A percentile compares a stretch with the other conserved stretches of the same genome.
These are phyloP conservation scores for Byssothecium circinans DNA, from an alignment of 2,329 filamentous ascomycete species.

Conservation along the genomic window DNA sequence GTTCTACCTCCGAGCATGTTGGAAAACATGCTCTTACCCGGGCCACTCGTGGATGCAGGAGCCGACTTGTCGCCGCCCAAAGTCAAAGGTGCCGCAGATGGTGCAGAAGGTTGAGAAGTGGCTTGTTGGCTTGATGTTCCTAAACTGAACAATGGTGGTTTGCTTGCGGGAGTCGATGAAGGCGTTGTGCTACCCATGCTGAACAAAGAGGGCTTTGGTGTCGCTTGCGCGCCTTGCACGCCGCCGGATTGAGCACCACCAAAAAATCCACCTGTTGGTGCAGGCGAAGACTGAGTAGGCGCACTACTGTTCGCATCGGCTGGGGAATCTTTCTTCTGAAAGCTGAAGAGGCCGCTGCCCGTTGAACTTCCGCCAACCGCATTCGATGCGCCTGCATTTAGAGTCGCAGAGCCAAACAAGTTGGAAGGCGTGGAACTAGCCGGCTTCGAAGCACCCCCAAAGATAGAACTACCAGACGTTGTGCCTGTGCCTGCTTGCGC, in stretches of 20 bases:
- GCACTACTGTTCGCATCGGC: constrained; percentile 37
- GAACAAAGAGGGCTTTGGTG: constrained; percentile 36
- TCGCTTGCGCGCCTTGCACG: constrained; percentile 34
- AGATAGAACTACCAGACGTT: constrained; percentile 23
- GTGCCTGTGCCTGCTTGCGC: constrained; percentile 14
- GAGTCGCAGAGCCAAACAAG: constrained; percentile 31
- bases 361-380: constrained; percentile 25
- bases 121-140: constrained; percentile 28
- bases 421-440: constrained; percentile 27
- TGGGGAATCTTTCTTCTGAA: constrained; percentile 28
- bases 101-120: constrained; percentile 25
- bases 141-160: constrained; percentile 29
- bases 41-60: constrained; percentile 25
- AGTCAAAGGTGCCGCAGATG: constrained; percentile 16
- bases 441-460: constrained; percentile 24
- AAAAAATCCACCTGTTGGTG: constrained; percentile 18
- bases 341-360: constrained; percentile 20
- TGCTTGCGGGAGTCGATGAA: constrained; percentile 34
- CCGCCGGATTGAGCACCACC: constrained; percentile 28
- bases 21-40: constrained; percentile 24
- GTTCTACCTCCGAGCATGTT: not conserved
- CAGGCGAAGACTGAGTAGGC: constrained; percentile 27
- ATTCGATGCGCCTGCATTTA: constrained; percentile 23
- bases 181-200: constrained; percentile 31
- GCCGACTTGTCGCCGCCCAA: constrained; percentile 27